Evolutionary conservation across 78 protist species (phyloP).

Genomic region (Dictyostelium capitatum): DNA sequence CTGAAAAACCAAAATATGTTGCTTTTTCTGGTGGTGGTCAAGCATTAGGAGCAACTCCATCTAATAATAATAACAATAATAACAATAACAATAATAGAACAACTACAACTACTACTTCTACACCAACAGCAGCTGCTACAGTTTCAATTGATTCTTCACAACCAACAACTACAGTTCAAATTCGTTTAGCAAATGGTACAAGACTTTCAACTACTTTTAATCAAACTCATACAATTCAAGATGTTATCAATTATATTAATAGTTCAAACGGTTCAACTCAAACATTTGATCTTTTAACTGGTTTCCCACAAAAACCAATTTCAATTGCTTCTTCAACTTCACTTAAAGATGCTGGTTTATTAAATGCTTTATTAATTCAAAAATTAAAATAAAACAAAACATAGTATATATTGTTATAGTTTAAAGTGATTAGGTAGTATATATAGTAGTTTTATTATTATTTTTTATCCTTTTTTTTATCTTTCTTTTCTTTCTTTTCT

Average conservation of each 20-base stretch:
- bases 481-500: neutral
- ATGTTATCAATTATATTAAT: conserved; percentile 51
- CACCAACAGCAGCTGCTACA: conserved; percentile 13
- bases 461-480: neutral
- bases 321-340: conserved; percentile 7
- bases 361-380: conserved; percentile 44
- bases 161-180: conserved; percentile 72
- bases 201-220: conserved; percentile 58
- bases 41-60: conserved; percentile 31
- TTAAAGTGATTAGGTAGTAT: neutral
- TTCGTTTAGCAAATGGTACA: conserved; percentile 69
- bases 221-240: conserved; percentile 38
- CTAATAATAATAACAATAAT: conserved; percentile 11
- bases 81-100: conserved; percentile 9
- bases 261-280: neutral
- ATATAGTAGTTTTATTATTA: neutral
- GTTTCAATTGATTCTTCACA: conserved; percentile 27
- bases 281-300: conserved; percentile 51
- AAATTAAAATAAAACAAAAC: conserved; percentile 32
- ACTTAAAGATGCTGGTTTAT: conserved; percentile 52
- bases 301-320: conserved; percentile 74
- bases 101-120: neutral
- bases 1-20: conserved; percentile 68
- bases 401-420: no score
- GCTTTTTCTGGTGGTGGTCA: conserved; percentile 79